Base-by-base conservation (phyloP, 2,329 filamentous ascomycete species). In the Torrubiellomyces zombiae region DNA sequence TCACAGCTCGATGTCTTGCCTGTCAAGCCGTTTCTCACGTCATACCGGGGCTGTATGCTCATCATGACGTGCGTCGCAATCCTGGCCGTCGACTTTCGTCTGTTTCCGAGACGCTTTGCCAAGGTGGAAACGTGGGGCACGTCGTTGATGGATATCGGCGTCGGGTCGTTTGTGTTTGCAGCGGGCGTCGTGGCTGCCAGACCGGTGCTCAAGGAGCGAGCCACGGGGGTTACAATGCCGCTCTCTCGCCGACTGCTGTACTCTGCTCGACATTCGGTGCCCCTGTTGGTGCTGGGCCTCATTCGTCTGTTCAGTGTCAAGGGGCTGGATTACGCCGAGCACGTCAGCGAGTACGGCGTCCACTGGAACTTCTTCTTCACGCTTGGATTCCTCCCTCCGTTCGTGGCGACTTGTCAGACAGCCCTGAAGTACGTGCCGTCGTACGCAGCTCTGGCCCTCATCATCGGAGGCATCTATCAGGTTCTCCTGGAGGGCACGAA, bases 291-390 rank as follows among this genome's bases (percentile, higher is more conserved):
- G 2, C 61, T 98, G 4, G 89, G 89, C 9, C 45, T 89, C 14
- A 59, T 91, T 28, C 72, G 89, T 14, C 63, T 95, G 14, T 70
- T 82, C 36, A 91, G 75, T 38, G 85, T 95, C 44, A 98, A 98
- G 53, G 80, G 81, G 6, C 58, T 94, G 16, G 83, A 95, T 45
- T 98, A 98, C 45, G 85, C 85, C 3, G 89, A 98, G 48, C 89
- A 98, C 55, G 82, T 94, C 30, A 83, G 81, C 9, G 89, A 98
- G 47, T 98, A 98, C 44, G 89, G 89, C 21, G 81, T 98, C 7
- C 89, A 98, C 50, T 98, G 89, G 89, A 98, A 98, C 50, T 98
- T 98, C 51, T 98, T 98, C 63, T 95, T 95, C 53, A 98, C 89
- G 0, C 61, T 98, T 7, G 85, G 74, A 5, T 67, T 94, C 23